phyloP scores from a whole-genome alignment of 176 grass and related monocot genomes.

The Ensete glaucum region DNA sequence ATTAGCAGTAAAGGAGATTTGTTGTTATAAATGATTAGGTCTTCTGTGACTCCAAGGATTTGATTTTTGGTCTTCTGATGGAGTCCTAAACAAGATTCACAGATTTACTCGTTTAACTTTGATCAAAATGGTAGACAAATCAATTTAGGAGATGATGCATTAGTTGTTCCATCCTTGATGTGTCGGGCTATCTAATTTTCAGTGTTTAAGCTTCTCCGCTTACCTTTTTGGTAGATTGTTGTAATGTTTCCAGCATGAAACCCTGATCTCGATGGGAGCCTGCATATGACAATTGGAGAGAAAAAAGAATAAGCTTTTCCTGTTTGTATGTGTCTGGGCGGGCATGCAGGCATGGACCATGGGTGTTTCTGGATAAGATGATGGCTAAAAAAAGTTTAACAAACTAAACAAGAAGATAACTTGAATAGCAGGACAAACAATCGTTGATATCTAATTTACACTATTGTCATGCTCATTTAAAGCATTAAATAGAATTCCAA shows the following conservation, averaged over 20 bases:
- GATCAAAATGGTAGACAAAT: background rate
- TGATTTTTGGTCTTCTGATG: background rate
- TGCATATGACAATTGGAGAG: background rate
- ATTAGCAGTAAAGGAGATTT: background rate
- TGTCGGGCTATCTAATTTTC: too few species aligned
- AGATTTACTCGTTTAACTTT: background rate
- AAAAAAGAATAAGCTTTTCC: too few species aligned
- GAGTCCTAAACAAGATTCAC: background rate
- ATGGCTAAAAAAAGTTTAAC: too few species aligned
- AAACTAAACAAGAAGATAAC: too few species aligned
- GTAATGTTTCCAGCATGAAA: background rate
- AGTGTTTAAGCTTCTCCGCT: background rate
- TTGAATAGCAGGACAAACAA: too few species aligned
- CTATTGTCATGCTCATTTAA: too few species aligned
- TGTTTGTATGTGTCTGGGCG: too few species aligned
- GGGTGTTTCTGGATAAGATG: too few species aligned
- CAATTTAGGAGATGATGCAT: background rate
- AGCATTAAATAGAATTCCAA: too few species aligned
- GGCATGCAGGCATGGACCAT: background rate
- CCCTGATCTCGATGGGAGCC: background rate
- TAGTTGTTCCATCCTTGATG: background rate
- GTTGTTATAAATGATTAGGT: background rate
- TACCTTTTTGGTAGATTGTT: background rate
- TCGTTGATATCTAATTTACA: too few species aligned
- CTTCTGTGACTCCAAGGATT: background rate